Percentiles rank a stretch among this genome's conserved stretches.
Evolutionary conservation across 495 filamentous ascomycete genomes (phyloP).

Genomic region (Ascodesmis nigricans): DNA sequence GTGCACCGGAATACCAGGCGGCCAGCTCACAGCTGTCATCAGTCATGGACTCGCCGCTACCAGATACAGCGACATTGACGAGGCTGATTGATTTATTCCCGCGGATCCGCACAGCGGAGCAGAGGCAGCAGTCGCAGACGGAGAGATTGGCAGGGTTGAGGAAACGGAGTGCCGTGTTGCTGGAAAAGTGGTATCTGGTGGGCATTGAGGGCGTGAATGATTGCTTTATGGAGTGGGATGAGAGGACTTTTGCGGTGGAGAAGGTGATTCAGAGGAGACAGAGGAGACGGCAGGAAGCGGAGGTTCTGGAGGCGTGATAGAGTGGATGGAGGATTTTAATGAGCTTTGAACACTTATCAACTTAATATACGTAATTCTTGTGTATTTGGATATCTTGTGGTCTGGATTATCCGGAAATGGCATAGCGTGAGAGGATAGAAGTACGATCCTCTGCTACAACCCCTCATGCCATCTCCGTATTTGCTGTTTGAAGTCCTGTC

Average conservation of each 20-base stretch:
- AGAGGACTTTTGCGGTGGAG: conserved; percentile 19
- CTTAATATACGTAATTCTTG: too few relatives aligned
- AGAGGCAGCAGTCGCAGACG: conserved; percentile 47
- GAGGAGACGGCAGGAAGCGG: conserved; percentile 1
- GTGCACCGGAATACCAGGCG: conserved; percentile 48
- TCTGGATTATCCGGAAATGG: too few relatives aligned
- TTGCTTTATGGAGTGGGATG: conserved; percentile 21
- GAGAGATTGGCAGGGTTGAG: conserved; percentile 48
- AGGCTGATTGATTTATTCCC: conserved; percentile 46
- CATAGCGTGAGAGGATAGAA: too few relatives aligned
- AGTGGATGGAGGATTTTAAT: too few relatives aligned
- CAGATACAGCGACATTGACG: conserved; percentile 42
- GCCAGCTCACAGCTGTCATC: conserved; percentile 63
- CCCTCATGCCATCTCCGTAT: too few relatives aligned
- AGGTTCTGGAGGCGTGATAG: too few relatives aligned
- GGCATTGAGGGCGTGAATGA: conserved; percentile 21
- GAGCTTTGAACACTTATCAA: too few relatives aligned
- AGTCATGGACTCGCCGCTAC: conserved; percentile 53
- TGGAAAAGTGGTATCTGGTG: conserved; percentile 64
- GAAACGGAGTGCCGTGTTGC: conserved; percentile 43
- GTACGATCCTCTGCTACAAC: too few relatives aligned
- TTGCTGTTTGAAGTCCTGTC: too few relatives aligned
- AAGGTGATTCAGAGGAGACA: conserved; percentile 18
- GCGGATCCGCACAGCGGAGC: conserved; percentile 42
- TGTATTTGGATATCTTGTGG: too few relatives aligned